Evolutionary conservation across 495 filamentous ascomycete genomes (phyloP).

Genomic region (Aspergillus homomorphus): DNA sequence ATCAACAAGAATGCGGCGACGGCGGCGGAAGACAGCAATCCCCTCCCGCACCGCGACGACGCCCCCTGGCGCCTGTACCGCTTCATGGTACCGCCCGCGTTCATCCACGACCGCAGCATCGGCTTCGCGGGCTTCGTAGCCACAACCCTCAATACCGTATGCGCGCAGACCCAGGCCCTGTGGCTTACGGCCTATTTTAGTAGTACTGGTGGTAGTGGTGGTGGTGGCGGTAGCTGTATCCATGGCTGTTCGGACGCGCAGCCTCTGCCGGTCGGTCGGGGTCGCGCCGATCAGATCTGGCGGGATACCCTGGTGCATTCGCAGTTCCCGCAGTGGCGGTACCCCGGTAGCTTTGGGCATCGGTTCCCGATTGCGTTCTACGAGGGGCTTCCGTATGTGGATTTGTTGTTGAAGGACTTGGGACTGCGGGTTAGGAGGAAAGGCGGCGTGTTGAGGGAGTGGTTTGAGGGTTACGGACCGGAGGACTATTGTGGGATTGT

Average conservation of each 20-base stretch:
- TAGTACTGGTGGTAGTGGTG: neutral
- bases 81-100: constrained; percentile 63
- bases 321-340: constrained; percentile 65
- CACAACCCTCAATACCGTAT: constrained; percentile 54
- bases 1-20: constrained; percentile 16
- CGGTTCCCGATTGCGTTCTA: constrained; percentile 68
- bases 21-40: constrained; percentile 27
- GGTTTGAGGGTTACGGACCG: neutral
- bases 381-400: constrained; percentile 70
- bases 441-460: neutral
- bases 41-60: neutral
- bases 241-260: constrained; percentile 33
- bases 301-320: constrained; percentile 37
- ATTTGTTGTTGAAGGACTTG: constrained; percentile 64
- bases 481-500: neutral
- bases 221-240: neutral
- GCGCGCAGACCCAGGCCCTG: constrained; percentile 63
- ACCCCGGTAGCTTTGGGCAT: constrained; percentile 58
- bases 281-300: neutral
- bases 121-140: constrained; percentile 62
- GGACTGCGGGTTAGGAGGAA: constrained; percentile 41
- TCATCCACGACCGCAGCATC: constrained; percentile 55
- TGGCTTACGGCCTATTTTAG: constrained; percentile 66
- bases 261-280: neutral
- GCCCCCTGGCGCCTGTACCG: constrained; percentile 54